Evolutionary conservation across 1,284 basidiomycete genomes (phyloP), one percentile per base, ranked within the genome.

Genomic region (Sporisorium scitamineum): DNA sequence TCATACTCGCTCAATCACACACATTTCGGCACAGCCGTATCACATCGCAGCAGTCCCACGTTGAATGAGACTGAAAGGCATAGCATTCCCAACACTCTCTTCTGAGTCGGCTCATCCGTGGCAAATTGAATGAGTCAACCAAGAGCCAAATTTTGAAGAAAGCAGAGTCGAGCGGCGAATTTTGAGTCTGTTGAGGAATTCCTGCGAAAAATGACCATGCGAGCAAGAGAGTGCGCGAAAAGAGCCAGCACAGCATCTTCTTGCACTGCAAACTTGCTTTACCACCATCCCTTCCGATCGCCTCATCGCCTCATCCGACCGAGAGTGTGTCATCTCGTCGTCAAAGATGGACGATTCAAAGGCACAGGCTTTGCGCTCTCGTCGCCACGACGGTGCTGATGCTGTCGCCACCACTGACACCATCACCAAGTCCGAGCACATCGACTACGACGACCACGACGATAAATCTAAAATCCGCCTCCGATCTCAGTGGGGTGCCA

Each of bases 321-420:
- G 5, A 37, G 34, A 6, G 7, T 14, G 18, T 37, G 32, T 20
- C 44, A 47, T 34, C 50, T 16, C 37, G 16, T 74, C 47, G 14
- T 18, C 37, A 39, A 18, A 50, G 31, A 44, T 34, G 63, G 72
- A 75, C 63, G 57, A 54, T 11, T 51, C 68, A 27, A 54, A 61
- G 44, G 68, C 63, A 20, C 72, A 75, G 58, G 48, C 62, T 9
- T 47, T 58, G n/a, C 67, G 72, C 42, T 44, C 54, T 51, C 72
- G 72, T 39, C 60, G 60, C 53, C 59, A 56, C 42, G 60, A 67
- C 37, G 51, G 26, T 16, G 32, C 34, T 14, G 20, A 18, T 34
- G 24, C 54, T 13, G 26, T 34, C 14, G 45, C 37, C 20, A 20
- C 8, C 6, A 26, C 47, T 26, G 52, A 20, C 18, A 14, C 52